phyloP scores from a whole-genome alignment of 495 filamentous ascomycete species.

The Chaetomium fimeti region DNA sequence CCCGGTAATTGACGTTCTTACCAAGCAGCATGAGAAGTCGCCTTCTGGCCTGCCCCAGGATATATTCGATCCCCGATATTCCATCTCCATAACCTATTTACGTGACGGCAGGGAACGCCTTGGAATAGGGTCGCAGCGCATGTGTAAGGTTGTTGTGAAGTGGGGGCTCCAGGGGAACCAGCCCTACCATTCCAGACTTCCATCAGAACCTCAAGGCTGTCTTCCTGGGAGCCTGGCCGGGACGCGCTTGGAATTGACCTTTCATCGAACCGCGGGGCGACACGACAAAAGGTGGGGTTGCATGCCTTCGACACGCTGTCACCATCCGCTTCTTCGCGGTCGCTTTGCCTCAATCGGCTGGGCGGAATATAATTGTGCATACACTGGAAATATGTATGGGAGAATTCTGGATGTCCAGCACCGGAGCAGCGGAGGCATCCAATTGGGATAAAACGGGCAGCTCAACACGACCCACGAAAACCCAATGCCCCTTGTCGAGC shows the following conservation, averaged over 20 bases:
- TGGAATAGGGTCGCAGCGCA: slow-evolving; percentile 27
- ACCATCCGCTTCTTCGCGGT: background rate
- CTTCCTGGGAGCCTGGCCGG: background rate
- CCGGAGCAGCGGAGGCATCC: background rate
- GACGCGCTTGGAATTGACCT: slow-evolving; percentile 13
- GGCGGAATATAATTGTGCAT: background rate
- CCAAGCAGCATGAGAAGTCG: background rate
- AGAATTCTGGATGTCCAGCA: background rate
- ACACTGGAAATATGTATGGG: too few species aligned
- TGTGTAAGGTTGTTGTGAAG: background rate
- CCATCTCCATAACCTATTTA: background rate
- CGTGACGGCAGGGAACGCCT: slow-evolving; percentile 22
- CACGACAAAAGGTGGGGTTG: slow-evolving; percentile 5
- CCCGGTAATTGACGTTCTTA: background rate
- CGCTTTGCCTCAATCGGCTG: too few species aligned
- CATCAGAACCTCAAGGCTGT: background rate
- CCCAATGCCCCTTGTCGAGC: slow-evolving; percentile 19
- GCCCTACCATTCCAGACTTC: slow-evolving; percentile 17
- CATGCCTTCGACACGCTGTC: background rate
- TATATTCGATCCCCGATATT: background rate
- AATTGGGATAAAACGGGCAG: background rate
- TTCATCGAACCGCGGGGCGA: slow-evolving; percentile 14
- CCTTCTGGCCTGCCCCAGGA: too few species aligned
- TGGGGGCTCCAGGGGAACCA: background rate
- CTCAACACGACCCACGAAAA: background rate